These are phyloP conservation scores for Elaeis oleifera DNA, from an alignment of 202 grass and related monocot species.

Conservation along the genomic window DNA sequence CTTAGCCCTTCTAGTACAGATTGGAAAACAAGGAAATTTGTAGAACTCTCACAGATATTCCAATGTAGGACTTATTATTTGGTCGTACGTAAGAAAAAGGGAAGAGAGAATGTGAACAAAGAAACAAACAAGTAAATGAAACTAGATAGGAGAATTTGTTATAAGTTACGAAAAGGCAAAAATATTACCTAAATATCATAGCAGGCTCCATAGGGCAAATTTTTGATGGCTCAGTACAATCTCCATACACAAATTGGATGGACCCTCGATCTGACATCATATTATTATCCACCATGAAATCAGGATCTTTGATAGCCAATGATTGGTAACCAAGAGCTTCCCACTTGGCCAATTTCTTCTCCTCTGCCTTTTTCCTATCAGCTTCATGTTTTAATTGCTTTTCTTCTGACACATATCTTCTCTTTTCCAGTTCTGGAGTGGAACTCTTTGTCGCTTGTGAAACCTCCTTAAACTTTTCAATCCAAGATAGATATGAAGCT, in stretches of 20 bases:
- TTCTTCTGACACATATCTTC: conserved; percentile 46
- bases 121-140: too few species aligned
- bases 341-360: conserved; percentile 78
- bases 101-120: too few species aligned
- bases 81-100: too few species aligned
- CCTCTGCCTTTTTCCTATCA: conserved; percentile 73
- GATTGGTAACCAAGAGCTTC: conserved; percentile 62
- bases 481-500: conserved; percentile 75
- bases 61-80: too few species aligned
- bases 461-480: conserved; percentile 78
- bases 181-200: conserved; percentile 82
- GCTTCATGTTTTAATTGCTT: conserved; percentile 51
- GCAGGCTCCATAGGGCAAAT: conserved; percentile 49
- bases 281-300: conserved; percentile 40
- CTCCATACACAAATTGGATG: conserved; percentile 86
- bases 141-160: background rate
- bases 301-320: conserved; percentile 50
- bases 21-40: too few species aligned
- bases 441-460: conserved; percentile 43
- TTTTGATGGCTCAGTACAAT: conserved; percentile 82
- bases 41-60: too few species aligned
- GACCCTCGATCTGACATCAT: conserved; percentile 42
- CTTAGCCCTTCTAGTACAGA: too few species aligned
- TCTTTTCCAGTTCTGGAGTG: conserved; percentile 40
- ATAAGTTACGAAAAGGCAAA: background rate